Conservation (phyloP, 2,329 filamentous ascomycete species). For the Byssoonygena ceratinophila region DNA sequence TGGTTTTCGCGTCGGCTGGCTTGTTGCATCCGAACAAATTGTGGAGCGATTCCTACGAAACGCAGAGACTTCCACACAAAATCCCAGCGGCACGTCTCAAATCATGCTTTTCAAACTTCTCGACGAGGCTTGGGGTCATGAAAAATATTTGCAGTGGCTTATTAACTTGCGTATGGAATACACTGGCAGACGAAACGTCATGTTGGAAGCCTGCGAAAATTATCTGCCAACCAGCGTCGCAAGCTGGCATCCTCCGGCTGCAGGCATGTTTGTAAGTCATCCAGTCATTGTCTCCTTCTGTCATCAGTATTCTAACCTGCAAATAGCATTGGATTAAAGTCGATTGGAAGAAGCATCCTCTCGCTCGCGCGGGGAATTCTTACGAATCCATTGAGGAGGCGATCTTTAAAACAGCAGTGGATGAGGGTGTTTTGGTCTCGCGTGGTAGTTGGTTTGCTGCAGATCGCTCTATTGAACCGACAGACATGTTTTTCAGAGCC, state of each 20-base stretch:
- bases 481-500: slow-evolving; percentile 72
- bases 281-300: neutral
- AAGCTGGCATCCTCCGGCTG: slow-evolving; percentile 64
- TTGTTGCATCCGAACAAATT: slow-evolving; percentile 76
- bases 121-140: slow-evolving; percentile 89
- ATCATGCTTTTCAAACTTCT: slow-evolving; percentile 76
- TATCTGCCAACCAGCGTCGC: slow-evolving; percentile 62
- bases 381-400: slow-evolving; percentile 60
- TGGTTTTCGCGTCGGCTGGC: slow-evolving; percentile 73
- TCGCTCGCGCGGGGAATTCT: slow-evolving; percentile 28
- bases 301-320: neutral
- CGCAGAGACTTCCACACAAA: slow-evolving; percentile 74
- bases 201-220: slow-evolving; percentile 67
- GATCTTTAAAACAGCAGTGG: slow-evolving; percentile 68
- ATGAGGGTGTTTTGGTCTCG: slow-evolving; percentile 67
- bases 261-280: slow-evolving; percentile 83
- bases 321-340: slow-evolving; percentile 40
- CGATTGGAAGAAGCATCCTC: slow-evolving; percentile 39
- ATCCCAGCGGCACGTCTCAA: slow-evolving; percentile 75
- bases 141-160: slow-evolving; percentile 81
- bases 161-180: slow-evolving; percentile 73
- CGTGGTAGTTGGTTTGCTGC: slow-evolving; percentile 87
- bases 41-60: slow-evolving; percentile 72
- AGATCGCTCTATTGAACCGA: slow-evolving; percentile 49
- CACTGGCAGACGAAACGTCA: slow-evolving; percentile 62